phyloP scores from a whole-genome alignment of 345 rosid species.

The Sonneratia alba region DNA sequence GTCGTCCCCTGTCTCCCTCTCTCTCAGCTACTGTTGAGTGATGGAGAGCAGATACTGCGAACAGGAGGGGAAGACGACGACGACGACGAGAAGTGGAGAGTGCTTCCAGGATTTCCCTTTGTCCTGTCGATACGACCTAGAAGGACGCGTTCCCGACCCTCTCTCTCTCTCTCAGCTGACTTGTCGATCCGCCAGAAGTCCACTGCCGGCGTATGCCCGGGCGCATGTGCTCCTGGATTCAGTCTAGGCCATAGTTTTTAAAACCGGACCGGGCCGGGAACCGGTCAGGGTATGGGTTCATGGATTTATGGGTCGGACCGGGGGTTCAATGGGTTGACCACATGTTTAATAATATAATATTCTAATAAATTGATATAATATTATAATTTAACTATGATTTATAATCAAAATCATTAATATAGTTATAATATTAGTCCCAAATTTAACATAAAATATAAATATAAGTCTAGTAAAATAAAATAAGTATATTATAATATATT shows the following conservation, averaged over 20 bases:
- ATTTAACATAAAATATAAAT: too few relatives aligned
- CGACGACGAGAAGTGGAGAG: background rate
- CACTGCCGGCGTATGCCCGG: background rate
- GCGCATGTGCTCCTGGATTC: background rate
- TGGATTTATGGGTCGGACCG: too few relatives aligned
- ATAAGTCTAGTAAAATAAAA: too few relatives aligned
- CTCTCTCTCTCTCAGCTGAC: background rate
- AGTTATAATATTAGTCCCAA: too few relatives aligned
- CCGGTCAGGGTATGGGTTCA: too few relatives aligned
- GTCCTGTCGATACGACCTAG: constrained; percentile 12
- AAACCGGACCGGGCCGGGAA: too few relatives aligned
- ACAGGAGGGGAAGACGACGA: background rate
- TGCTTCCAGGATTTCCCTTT: background rate
- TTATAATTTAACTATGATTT: too few relatives aligned
- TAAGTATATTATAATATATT: too few relatives aligned
- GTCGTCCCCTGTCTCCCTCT: background rate
- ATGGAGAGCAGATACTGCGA: constrained; percentile 1
- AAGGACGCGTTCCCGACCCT: background rate
- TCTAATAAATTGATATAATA: too few relatives aligned
- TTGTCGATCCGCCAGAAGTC: background rate
- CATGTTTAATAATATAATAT: too few relatives aligned
- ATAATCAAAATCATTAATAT: too few relatives aligned
- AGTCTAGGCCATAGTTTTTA: background rate
- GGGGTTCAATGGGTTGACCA: too few relatives aligned
- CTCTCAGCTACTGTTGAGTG: background rate